Conservation (phyloP, 495 filamentous ascomycete genomes). For the Amorphotheca resinae region DNA sequence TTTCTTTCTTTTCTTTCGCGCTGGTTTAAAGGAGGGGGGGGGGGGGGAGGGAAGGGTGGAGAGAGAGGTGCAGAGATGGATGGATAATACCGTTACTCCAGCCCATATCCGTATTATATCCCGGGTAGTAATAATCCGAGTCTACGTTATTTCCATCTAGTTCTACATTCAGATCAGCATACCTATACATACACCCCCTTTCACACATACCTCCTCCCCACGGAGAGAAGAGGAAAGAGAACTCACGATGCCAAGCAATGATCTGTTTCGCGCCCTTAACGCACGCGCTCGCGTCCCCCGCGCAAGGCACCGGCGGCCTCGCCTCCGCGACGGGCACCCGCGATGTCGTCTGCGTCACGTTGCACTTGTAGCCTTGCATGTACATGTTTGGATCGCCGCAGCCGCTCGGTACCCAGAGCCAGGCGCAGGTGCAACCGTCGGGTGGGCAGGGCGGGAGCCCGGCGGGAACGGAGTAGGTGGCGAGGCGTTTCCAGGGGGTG, state of each 20-base stretch:
- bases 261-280: constrained; percentile 43
- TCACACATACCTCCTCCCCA: too few species aligned
- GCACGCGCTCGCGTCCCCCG: constrained; percentile 29
- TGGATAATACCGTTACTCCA: constrained; percentile 15
- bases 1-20: too few species aligned
- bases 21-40: too few species aligned
- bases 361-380: constrained; percentile 44
- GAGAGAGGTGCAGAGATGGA: too few species aligned
- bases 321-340: constrained; percentile 28
- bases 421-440: constrained; percentile 42
- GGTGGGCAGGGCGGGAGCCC: constrained; percentile 35
- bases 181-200: too few species aligned
- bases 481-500: constrained; percentile 38
- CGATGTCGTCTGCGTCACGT: constrained; percentile 32
- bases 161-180: too few species aligned
- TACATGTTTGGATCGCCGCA: constrained; percentile 28
- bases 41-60: too few species aligned
- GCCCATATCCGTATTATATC: constrained; percentile 26
- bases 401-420: constrained; percentile 43
- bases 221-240: too few species aligned
- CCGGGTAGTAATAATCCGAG: constrained; percentile 21
- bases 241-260: constrained; percentile 34
- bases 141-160: constrained; percentile 29
- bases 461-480: constrained; percentile 34
- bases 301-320: constrained; percentile 32